These are phyloP conservation scores for Brassica juncea DNA, from an alignment of 345 rosid genomes.

Conservation along the genomic window DNA sequence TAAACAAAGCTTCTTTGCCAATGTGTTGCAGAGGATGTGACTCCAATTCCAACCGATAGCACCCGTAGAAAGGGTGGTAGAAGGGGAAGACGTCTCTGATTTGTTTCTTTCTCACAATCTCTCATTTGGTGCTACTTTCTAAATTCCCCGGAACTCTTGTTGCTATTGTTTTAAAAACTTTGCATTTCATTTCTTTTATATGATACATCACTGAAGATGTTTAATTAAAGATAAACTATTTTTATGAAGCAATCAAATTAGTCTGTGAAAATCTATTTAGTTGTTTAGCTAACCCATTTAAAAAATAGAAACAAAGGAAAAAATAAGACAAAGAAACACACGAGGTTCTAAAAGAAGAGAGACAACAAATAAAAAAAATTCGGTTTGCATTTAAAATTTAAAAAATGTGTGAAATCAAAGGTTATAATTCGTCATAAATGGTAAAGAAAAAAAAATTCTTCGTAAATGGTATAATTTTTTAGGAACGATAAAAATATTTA, in stretches of 20 bases:
- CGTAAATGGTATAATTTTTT: too few relatives aligned
- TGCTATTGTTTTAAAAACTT: not conserved
- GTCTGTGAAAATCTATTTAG: not conserved
- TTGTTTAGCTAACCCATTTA: too few relatives aligned
- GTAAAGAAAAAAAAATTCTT: too few relatives aligned
- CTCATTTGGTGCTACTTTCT: not conserved
- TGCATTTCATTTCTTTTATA: not conserved
- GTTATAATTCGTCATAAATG: too few relatives aligned
- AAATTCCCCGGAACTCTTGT: not conserved
- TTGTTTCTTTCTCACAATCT: not conserved
- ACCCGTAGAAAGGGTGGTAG: constrained; percentile 90
- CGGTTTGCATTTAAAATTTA: too few relatives aligned
- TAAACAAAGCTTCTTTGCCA: not conserved
- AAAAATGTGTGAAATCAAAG: too few relatives aligned
- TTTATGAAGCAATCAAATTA: too few relatives aligned
- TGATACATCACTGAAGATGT: not conserved
- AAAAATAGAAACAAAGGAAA: too few relatives aligned
- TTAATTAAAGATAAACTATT: not conserved
- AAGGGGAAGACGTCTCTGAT: constrained; percentile 80
- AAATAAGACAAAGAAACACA: too few relatives aligned
- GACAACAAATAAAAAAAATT: too few relatives aligned
- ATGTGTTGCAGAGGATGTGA: constrained; percentile 71
- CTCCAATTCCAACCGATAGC: constrained; percentile 78
- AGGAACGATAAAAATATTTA: too few relatives aligned
- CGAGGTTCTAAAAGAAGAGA: too few relatives aligned